Base-by-base conservation (phyloP, 805 yeast species). In the Candida yuanshanica region DNA sequence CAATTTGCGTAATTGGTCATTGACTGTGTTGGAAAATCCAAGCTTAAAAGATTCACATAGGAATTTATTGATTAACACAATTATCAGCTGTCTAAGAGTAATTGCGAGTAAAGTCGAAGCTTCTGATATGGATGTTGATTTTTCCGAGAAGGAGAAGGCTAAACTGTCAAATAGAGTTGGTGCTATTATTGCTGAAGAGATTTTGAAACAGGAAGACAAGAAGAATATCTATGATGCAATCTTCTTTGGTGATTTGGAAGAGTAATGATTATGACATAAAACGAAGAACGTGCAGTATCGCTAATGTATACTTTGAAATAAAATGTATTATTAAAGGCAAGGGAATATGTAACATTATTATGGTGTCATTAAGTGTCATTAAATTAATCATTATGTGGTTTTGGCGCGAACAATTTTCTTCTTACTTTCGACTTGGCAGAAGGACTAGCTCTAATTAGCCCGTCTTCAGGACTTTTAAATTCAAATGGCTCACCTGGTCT, bases 1-100 rank as follows among this genome's bases (percentile, higher is more conserved):
- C 0, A 93, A 93, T 60, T 63, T 91, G 45, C 75, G 79, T 48
- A 77, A 81, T 43, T 93, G 99, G 99, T 69, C 79, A 13, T 69
- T 67, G 37, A 71, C 76, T 44, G 81, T 83, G 2, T 64, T 82
- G 35, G 71, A 53, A 23, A 43, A 42, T 21, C 14, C 36, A 5
- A 61, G 61, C 41, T 55, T 44, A 42, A 52, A 45, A 35, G 64
- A 64, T 16, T 67, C 69, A 22, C 86, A 82, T 44, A 69, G 67
- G 36, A 60, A 64, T 10, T 59, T 72, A 14, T 65, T 84, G 40
- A 59, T 74, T 2, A 68, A 72, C 13, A 69, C 76, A 9, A 61
- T 79, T 1, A 49, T 87, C 7, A 79, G 75, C 20, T 75, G 81
- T 36, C 68, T 84, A 45, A 62, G 71, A 39, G 69, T 66, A 21